These are phyloP conservation scores for Colletotrichum somersetense DNA, from an alignment of 2,329 filamentous ascomycete species.

Conservation along the genomic window DNA sequence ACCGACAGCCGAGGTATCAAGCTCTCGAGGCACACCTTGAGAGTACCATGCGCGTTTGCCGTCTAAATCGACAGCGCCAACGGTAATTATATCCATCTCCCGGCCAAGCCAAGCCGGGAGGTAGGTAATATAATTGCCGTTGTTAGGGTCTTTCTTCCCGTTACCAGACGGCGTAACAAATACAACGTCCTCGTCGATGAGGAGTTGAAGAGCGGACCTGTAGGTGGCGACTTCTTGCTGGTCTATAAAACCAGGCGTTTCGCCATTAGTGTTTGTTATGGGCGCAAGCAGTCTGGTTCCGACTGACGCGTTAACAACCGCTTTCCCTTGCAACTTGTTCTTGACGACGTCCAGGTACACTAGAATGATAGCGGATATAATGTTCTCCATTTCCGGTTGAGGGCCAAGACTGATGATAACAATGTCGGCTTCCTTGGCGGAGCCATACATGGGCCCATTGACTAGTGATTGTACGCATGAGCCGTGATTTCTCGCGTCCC, in stretches of 20 bases:
- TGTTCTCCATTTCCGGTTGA: fast-evolving
- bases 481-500: not conserved
- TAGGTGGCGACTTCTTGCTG: not conserved
- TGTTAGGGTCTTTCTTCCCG: not conserved
- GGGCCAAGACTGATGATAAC: not conserved
- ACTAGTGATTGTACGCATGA: not conserved
- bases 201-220: not conserved
- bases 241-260: not conserved
- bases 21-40: not conserved
- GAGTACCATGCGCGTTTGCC: not conserved
- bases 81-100: not conserved
- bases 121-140: not conserved
- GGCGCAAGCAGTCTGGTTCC: not conserved
- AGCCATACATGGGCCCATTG: not conserved
- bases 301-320: not conserved
- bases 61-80: not conserved
- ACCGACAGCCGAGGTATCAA: not conserved
- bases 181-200: not conserved
- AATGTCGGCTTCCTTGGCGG: not conserved
- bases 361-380: not conserved
- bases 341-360: not conserved
- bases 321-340: not conserved
- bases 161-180: not conserved
- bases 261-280: not conserved
- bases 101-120: not conserved